Evolutionary conservation across 2,329 filamentous ascomycete species (phyloP).

Genomic region (Botrytis medusae): DNA sequence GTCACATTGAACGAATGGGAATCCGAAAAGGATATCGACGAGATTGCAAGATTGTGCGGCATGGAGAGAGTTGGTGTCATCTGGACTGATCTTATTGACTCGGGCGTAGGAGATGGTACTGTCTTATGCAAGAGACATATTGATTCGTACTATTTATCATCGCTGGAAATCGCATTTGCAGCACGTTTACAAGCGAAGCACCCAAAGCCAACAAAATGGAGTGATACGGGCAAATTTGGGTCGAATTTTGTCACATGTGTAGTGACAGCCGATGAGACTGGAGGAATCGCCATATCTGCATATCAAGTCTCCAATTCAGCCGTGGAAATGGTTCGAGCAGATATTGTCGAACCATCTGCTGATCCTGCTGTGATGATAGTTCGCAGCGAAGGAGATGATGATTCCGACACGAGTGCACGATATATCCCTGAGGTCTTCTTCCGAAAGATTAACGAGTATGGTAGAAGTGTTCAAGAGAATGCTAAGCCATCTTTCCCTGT

Average conservation of each 20-base stretch:
- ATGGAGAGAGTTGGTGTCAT: conserved; percentile 89
- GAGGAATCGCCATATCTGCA: conserved; percentile 82
- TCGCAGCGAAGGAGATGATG: conserved; percentile 81
- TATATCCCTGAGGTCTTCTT: conserved; percentile 99
- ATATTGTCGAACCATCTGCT: conserved; percentile 92
- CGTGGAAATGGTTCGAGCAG: conserved; percentile 93
- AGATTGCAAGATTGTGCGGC: conserved; percentile 78
- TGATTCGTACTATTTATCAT: conserved; percentile 88
- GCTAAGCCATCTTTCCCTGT: conserved; percentile 95
- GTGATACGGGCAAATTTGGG: conserved; percentile 88
- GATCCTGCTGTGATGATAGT: conserved; percentile 94
- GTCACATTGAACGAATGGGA: conserved; percentile 83
- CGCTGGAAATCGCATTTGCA: conserved; percentile 86
- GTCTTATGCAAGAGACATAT: conserved; percentile 95
- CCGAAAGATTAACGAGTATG: conserved; percentile 92
- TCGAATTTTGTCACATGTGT: conserved; percentile 98
- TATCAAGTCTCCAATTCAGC: conserved; percentile 96
- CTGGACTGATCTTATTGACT: conserved; percentile 87
- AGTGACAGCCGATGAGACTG: conserved; percentile 86
- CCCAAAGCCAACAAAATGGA: conserved; percentile 93
- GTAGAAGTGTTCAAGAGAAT: conserved; percentile 93
- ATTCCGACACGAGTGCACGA: conserved; percentile 64
- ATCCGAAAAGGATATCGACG: conserved; percentile 77
- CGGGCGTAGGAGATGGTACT: conserved; percentile 76
- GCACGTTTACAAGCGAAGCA: conserved; percentile 84